phyloP scores from a whole-genome alignment of 208 protist genomes.

The Leishmania amazonensis region DNA sequence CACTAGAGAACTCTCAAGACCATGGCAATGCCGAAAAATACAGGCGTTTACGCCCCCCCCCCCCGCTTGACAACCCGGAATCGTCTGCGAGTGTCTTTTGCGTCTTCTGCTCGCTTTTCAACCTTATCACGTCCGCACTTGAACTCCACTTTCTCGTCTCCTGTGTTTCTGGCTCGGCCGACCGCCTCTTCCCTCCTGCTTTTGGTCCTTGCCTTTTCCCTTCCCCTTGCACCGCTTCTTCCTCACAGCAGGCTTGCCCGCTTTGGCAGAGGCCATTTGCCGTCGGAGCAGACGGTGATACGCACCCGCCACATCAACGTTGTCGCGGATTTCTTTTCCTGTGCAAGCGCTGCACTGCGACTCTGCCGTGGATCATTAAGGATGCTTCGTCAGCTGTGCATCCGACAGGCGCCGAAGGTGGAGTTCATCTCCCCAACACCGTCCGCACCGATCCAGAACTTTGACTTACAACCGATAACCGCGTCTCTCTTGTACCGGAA shows the following conservation, averaged over 20 bases:
- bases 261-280: neutral
- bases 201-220: neutral
- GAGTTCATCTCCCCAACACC: slow-evolving; percentile 80
- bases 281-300: neutral
- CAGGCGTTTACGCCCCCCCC: neutral
- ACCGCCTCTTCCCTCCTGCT: neutral
- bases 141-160: neutral
- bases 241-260: neutral
- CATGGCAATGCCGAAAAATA: neutral
- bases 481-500: slow-evolving; percentile 73
- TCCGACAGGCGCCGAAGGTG: slow-evolving; percentile 45
- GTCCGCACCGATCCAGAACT: slow-evolving; percentile 46
- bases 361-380: neutral
- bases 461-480: slow-evolving; percentile 57
- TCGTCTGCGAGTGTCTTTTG: neutral
- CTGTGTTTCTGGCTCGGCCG: neutral
- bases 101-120: neutral
- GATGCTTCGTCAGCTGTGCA: slow-evolving; percentile 27
- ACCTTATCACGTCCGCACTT: neutral
- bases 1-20: neutral
- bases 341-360: neutral
- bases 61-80: no score
- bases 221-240: neutral
- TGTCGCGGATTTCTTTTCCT: neutral
- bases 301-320: neutral